Percentiles rank a stretch among this genome's conserved stretches.
phyloP scores from a whole-genome alignment of 2,329 filamentous ascomycete species.

The Drechslera avenae region DNA sequence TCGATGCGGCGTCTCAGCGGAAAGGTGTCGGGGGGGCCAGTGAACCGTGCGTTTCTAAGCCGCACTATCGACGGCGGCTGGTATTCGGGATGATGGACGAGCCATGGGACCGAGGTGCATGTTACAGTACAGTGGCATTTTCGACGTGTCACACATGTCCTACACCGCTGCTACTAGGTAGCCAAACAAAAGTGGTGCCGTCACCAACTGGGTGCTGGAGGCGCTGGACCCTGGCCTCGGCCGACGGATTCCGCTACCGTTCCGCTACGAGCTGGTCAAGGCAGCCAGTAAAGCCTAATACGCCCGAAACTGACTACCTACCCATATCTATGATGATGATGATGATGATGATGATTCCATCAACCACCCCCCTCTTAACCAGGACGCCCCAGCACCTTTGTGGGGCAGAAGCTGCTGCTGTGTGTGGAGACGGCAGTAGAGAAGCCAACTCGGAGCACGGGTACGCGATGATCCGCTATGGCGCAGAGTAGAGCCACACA shows the following conservation, averaged over 20 bases:
- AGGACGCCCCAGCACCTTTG: conserved; percentile 3
- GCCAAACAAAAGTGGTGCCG: conserved; percentile 29
- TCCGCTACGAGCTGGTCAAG: conserved; percentile 2
- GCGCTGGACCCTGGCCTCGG: conserved; percentile 3
- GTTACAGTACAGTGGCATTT: neutral
- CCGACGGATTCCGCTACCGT: conserved; percentile 14
- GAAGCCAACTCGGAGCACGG: too few relatives aligned
- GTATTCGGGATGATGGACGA: neutral
- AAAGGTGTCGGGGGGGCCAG: conserved; percentile 3
- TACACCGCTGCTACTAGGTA: neutral
- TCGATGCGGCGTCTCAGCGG: conserved; percentile 16
- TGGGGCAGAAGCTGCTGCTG: neutral
- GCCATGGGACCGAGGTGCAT: neutral
- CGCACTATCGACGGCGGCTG: neutral
- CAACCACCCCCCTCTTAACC: conserved; percentile 1
- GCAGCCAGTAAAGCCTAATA: too few relatives aligned
- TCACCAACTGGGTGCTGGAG: conserved; percentile 31
- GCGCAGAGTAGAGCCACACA: too few relatives aligned
- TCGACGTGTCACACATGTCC: neutral
- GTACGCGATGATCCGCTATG: neutral
- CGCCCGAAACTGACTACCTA: conserved; percentile 4
- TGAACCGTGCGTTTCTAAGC: conserved; percentile 4
- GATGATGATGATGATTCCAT: neutral
- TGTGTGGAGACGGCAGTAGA: too few relatives aligned
- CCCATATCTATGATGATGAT: too few relatives aligned